Percentiles rank a stretch among this genome's conserved stretches.
Conservation (phyloP, 2,329 filamentous ascomycete genomes). For the Apiospora aurea region DNA sequence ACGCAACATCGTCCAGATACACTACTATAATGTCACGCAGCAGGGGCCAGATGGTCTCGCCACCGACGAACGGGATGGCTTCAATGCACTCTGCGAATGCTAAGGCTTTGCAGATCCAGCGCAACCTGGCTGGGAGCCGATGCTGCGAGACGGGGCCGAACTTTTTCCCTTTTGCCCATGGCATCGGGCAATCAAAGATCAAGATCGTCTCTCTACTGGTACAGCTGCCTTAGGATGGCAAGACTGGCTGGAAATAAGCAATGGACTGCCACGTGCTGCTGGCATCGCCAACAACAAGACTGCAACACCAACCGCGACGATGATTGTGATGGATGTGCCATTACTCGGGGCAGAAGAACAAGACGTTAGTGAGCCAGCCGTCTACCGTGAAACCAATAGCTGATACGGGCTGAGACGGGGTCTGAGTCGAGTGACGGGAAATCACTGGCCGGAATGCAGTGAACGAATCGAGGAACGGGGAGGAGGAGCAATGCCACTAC, state of each 20-base stretch:
- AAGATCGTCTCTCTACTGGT: neutral
- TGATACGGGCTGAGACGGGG: neutral
- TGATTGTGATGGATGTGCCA: neutral
- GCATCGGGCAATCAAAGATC: neutral
- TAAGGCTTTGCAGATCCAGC: too few relatives aligned
- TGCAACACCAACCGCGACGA: neutral
- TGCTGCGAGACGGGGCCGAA: neutral
- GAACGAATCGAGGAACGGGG: neutral
- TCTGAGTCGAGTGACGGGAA: neutral
- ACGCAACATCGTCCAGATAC: neutral
- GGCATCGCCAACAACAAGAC: neutral
- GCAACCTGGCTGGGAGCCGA: neutral
- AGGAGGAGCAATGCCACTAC: too few relatives aligned
- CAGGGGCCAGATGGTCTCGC: too few relatives aligned
- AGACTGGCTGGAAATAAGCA: conserved; percentile 1
- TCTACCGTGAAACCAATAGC: neutral
- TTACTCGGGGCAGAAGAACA: neutral
- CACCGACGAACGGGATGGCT: too few relatives aligned
- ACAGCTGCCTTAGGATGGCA: neutral
- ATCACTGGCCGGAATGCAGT: neutral
- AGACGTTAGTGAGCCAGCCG: neutral
- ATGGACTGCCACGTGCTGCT: neutral
- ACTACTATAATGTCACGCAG: too few relatives aligned
- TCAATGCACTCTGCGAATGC: too few relatives aligned
- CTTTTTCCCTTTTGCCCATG: neutral